phyloP scores from a whole-genome alignment of 176 grass and related monocot species.

The Cenchrus americanus region DNA sequence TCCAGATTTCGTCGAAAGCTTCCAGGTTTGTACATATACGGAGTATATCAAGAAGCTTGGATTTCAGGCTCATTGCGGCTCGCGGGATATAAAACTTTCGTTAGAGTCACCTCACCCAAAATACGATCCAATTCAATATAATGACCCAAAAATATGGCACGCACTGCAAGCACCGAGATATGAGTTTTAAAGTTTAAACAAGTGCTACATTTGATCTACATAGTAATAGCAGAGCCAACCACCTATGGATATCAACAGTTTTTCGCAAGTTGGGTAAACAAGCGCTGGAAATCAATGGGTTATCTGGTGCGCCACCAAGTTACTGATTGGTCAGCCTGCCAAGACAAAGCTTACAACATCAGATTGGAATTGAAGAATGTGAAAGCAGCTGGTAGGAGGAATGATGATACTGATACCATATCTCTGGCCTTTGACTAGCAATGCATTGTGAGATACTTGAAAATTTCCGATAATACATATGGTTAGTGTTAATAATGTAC shows the following conservation, averaged over 20 bases:
- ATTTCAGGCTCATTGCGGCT: too few relatives aligned
- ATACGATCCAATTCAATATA: too few relatives aligned
- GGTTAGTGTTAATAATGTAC: background rate
- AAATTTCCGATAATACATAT: background rate
- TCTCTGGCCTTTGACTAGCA: background rate
- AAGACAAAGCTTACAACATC: conserved; percentile 12
- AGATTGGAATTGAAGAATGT: conserved; percentile 25
- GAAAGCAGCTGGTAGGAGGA: background rate
- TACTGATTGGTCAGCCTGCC: conserved; percentile 22
- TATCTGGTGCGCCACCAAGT: conserved; percentile 25
- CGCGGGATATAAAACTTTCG: too few relatives aligned
- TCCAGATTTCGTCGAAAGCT: too few relatives aligned
- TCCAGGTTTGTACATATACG: too few relatives aligned
- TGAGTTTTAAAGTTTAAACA: background rate
- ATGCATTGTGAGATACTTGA: background rate
- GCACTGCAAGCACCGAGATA: background rate
- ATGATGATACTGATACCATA: background rate
- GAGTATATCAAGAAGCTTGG: too few relatives aligned
- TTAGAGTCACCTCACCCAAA: too few relatives aligned
- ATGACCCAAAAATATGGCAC: too few relatives aligned
- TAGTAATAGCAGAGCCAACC: background rate
- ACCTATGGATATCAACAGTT: conserved; percentile 34
- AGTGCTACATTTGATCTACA: conserved; percentile 44
- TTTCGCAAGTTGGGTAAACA: conserved; percentile 21
- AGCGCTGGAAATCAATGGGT: background rate